A percentile compares a stretch with the other conserved stretches of the same genome.
phyloP scores from a whole-genome alignment of 2,329 filamentous ascomycete species.

The Nakataea oryzae region DNA sequence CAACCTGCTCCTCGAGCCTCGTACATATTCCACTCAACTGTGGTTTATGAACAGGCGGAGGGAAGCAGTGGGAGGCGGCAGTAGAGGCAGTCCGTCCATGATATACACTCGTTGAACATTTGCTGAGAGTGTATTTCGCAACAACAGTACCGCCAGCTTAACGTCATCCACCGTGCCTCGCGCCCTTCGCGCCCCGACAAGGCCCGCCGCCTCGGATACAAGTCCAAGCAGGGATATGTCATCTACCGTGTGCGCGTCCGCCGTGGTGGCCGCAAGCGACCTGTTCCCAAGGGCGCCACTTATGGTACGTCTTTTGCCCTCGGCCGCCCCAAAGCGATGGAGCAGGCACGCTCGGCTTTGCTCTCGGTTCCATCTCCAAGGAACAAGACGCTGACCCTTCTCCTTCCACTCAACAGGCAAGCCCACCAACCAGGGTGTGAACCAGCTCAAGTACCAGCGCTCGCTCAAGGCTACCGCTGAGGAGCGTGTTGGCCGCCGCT shows the following conservation, averaged over 20 bases:
- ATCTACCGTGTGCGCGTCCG: constrained; percentile 99
- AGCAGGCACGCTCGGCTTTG: not conserved
- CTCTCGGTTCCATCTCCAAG: not conserved
- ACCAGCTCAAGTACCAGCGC: constrained; percentile 99
- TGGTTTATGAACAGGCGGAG: not conserved
- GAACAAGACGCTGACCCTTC: not conserved
- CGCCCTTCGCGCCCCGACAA: constrained; percentile 98
- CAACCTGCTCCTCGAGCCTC: constrained; percentile 12
- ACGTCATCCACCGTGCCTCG: constrained; percentile 98
- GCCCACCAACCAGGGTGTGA: constrained; percentile 99
- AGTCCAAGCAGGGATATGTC: constrained; percentile 99
- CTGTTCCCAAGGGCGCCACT: constrained; percentile 93
- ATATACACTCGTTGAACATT: constrained; percentile 99
- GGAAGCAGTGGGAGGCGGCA: not conserved
- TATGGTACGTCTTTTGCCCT: constrained; percentile 56
- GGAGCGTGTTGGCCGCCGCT: constrained; percentile 98
- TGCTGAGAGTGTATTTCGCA: constrained; percentile 89
- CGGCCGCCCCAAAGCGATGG: not conserved
- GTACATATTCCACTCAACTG: constrained; percentile 1
- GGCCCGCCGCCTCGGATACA: constrained; percentile 99
- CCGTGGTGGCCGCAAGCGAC: constrained; percentile 97
- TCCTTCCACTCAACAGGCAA: constrained; percentile 56
- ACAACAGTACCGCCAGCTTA: constrained; percentile 96
- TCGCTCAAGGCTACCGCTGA: constrained; percentile 96
- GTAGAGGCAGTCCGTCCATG: constrained; percentile 43